Evolutionary conservation across 2,329 filamentous ascomycete species (phyloP), one percentile per base, ranked within the genome.

Genomic region (Didymella pomorum): DNA sequence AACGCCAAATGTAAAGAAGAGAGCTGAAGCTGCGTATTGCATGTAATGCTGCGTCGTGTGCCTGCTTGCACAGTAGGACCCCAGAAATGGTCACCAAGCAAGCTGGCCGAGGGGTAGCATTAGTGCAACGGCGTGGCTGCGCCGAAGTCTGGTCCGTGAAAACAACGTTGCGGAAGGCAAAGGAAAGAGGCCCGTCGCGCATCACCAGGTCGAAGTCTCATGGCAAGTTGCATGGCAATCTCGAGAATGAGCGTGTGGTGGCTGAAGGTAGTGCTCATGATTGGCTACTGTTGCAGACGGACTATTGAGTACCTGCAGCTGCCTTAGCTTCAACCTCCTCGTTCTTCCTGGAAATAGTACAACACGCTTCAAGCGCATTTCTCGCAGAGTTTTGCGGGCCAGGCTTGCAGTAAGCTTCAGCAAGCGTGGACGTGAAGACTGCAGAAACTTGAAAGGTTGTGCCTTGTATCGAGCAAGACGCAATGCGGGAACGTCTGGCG

Each of bases 231-330:
- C 35, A 39, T 20, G 18, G 6, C n/a, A 20, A 39, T 20, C 35
- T 39, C 35, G n/a, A 21, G 35, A 39, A 11, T 11, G n/a, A 39
- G 31, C n/a, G n/a, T 39, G 20, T 31, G 33, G 33, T 55, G 44
- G 43, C 52, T 42, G 29, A 35, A 16, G 12, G 29, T 23, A 3
- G 12, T 3, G 28, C 20, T 23, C 14, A 10, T 16, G 6, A 5
- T 16, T 21, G 26, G 12, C 37, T 35, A 48, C 48, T 29, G 35
- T 26, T 18, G 35, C 21, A 43, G 20, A 10, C 21, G 25, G 28
- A 39, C 35, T 55, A 28, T 48, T 35, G 44, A 14, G 52, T 35
- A 43, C 35, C 41, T 46, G 43, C 44, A 47, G 35, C 31, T 26
- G 14, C 44, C 6, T 33, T 42, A 33, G 35, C 20, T 48, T 21